Evolutionary conservation across 805 yeast genomes (phyloP), one percentile per base, ranked within the genome.

Genomic region (Nakazawaea populi): DNA sequence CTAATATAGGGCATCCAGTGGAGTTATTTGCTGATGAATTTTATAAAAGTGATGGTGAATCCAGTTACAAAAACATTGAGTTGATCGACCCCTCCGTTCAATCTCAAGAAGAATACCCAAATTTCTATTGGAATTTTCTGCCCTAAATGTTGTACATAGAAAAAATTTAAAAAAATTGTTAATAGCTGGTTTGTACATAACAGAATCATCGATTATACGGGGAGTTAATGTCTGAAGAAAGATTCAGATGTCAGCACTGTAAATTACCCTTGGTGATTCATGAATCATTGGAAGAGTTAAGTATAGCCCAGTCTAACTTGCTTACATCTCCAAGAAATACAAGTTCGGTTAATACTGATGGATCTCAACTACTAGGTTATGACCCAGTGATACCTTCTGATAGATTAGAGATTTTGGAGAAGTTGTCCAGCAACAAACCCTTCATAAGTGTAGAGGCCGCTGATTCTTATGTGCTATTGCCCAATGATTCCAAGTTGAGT

Each of bases 191-290:
- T 18, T 18, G 24, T 18, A 18, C 24, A 18, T 18, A 18, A 18
- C 24, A 18, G 24, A 18, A 18, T 18, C 24, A 18, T 18, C 2
- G 24, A 18, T 18, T 18, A 18, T 18, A 18, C 35, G 35, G 11
- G 6, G 1, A 44, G 2, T 5, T 24, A 44, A 44, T 44, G 47
- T 44, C 47, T 9, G 41, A 44, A n/a, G 32, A 28, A 4, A 45
- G 52, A 7, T 64, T 57, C 60, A 66, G 66, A 39, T 86, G 94
- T 65, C 87, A 80, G 60, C 67, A 80, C 57, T 86, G 92, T 63
- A 73, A 78, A 52, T 70, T 78, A 24, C 85, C 87, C 1, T 60
- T 86, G 34, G 60, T 63, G 10, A 65, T 84, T 5, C 87, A 85
- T 60, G 74, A 74, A 10, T 76, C 89, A 0, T 61, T 86, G 11